phyloP scores from a whole-genome alignment of 2,329 filamentous ascomycete species.

The Cercospora citrullina region DNA sequence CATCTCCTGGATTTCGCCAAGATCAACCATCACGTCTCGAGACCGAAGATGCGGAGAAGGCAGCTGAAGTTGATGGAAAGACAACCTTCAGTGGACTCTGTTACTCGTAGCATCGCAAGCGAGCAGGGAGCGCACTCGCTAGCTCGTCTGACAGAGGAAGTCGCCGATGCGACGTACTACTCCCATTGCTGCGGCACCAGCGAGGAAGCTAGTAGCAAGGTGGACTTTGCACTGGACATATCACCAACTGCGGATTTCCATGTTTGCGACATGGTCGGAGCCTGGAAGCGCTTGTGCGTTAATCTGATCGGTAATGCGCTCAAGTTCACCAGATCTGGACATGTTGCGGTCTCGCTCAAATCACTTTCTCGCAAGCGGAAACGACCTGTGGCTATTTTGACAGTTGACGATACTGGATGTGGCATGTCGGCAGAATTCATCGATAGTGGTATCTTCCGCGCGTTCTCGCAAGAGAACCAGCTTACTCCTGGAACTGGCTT shows the following conservation, averaged over 20 bases:
- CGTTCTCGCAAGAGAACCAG: constrained; percentile 39
- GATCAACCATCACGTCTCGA: constrained; percentile 39
- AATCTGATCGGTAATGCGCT: constrained; percentile 49
- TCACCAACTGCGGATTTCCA: constrained; percentile 7
- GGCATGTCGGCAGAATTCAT: constrained; percentile 38
- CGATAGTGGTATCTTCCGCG: constrained; percentile 34
- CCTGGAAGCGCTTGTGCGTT: constrained; percentile 4
- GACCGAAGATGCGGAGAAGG: background rate
- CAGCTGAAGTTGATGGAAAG: background rate
- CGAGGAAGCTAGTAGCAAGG: constrained; percentile 1
- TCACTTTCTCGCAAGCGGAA: background rate
- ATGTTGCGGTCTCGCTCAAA: constrained; percentile 14
- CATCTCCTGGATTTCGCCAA: constrained; percentile 48
- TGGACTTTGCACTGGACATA: constrained; percentile 6
- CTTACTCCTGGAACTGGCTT: constrained; percentile 38
- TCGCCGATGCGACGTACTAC: constrained; percentile 13
- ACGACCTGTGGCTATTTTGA: constrained; percentile 6
- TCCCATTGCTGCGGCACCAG: constrained; percentile 8
- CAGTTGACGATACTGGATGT: constrained; percentile 34
- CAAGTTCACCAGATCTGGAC: constrained; percentile 46
- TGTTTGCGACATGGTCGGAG: background rate
- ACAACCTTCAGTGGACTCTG: constrained; percentile 1
- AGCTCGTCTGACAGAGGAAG: constrained; percentile 14
- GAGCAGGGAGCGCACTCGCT: background rate
- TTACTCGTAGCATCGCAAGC: background rate